Evolutionary conservation across 345 rosid species (phyloP).

Genomic region (Conringia planisiliqua): DNA sequence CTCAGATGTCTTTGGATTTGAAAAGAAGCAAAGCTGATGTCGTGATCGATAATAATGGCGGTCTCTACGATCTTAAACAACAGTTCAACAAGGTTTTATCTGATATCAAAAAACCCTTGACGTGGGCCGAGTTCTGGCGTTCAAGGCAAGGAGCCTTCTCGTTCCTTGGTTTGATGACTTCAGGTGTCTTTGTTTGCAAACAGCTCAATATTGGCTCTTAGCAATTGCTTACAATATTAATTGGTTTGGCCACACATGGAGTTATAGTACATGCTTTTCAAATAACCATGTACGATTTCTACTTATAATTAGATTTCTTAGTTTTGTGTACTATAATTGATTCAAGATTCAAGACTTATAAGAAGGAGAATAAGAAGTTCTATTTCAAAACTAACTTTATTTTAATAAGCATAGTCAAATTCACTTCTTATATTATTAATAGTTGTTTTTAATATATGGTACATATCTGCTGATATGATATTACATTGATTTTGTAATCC

Average conservation of each 20-base stretch:
- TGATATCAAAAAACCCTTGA: slow-evolving; percentile 62
- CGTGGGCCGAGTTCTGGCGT: slow-evolving; percentile 77
- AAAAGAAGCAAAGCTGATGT: slow-evolving; percentile 69
- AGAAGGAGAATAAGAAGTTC: too few species aligned
- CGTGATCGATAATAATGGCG: slow-evolving; percentile 76
- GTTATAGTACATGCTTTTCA: background rate
- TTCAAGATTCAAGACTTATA: background rate
- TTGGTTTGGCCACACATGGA: background rate
- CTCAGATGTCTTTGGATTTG: slow-evolving; percentile 77
- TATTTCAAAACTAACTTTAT: background rate
- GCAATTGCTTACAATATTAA: background rate
- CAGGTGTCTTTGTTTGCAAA: slow-evolving; percentile 45
- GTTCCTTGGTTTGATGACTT: slow-evolving; percentile 40
- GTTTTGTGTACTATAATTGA: background rate
- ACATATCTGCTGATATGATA: too few species aligned
- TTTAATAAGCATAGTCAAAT: too few species aligned
- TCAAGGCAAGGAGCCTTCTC: slow-evolving; percentile 74
- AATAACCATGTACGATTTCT: background rate
- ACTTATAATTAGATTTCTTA: background rate
- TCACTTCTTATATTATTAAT: too few species aligned
- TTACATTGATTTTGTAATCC: too few species aligned
- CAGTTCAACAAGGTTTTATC: slow-evolving; percentile 50
- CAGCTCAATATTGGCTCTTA: slow-evolving; percentile 28
- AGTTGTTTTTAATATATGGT: too few species aligned
- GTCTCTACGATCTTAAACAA: slow-evolving; percentile 60